A percentile compares a stretch with the other conserved stretches of the same genome.
Conservation (phyloP, 2,329 filamentous ascomycete genomes). For the Aureobasidium sp. region DNA sequence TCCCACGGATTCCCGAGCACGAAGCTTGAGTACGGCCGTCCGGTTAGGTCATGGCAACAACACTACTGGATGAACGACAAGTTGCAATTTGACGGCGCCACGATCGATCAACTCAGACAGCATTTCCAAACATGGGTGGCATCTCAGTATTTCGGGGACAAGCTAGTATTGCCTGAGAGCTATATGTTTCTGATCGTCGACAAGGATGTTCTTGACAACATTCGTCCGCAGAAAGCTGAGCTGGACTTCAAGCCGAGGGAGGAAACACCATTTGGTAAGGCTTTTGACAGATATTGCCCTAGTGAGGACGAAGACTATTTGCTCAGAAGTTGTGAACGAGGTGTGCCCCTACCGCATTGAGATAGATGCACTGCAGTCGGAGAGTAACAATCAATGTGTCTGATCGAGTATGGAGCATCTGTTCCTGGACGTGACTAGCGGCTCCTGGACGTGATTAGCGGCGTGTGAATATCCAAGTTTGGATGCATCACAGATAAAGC, state of each 20-base stretch:
- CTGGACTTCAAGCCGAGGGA: neutral
- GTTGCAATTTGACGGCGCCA: neutral
- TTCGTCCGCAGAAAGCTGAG: neutral
- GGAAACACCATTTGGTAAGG: neutral
- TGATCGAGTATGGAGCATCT: too few relatives aligned
- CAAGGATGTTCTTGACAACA: neutral
- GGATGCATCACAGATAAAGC: too few relatives aligned
- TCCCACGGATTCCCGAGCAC: neutral
- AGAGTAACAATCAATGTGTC: too few relatives aligned
- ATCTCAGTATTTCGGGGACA: neutral
- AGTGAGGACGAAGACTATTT: neutral
- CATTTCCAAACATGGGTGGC: neutral
- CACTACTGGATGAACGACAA: neutral
- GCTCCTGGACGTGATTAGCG: too few relatives aligned
- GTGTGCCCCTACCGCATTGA: too few relatives aligned
- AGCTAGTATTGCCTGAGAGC: neutral
- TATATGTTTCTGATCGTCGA: neutral
- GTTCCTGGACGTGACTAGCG: too few relatives aligned
- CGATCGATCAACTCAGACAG: neutral
- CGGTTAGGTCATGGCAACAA: neutral
- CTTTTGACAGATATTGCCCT: neutral
- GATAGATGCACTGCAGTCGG: too few relatives aligned
- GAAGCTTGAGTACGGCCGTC: neutral
- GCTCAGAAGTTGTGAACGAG: too few relatives aligned
- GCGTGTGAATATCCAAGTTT: too few relatives aligned